Evolutionary conservation across 2,329 filamentous ascomycete genomes (phyloP).

Genomic region (Lecanicillium sp.): DNA sequence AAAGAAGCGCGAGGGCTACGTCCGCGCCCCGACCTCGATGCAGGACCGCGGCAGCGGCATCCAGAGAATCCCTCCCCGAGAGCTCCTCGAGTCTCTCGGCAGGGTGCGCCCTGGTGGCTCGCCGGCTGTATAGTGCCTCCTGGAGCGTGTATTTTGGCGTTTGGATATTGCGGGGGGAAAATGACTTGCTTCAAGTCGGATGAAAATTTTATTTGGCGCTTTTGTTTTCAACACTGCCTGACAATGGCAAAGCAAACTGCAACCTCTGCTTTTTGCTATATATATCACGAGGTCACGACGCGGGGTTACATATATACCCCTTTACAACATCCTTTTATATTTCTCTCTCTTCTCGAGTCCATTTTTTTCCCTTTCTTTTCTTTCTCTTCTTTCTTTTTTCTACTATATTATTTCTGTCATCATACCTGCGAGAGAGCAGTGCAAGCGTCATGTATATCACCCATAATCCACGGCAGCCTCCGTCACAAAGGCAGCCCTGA

Average conservation of each 20-base stretch:
- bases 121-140: slow-evolving; percentile 40
- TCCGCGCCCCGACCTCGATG: slow-evolving; percentile 65
- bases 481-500: slow-evolving; percentile 24
- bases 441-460: slow-evolving; percentile 25
- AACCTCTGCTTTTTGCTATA: neutral
- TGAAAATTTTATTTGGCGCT: neutral
- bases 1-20: slow-evolving; percentile 73
- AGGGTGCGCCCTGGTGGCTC: slow-evolving; percentile 44
- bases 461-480: slow-evolving; percentile 21
- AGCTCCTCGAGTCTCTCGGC: slow-evolving; percentile 50
- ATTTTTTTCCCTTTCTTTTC: slow-evolving; percentile 3
- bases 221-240: neutral
- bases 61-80: slow-evolving; percentile 53
- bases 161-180: slow-evolving; percentile 30
- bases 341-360: slow-evolving; percentile 6
- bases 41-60: slow-evolving; percentile 55
- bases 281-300: slow-evolving; percentile 12
- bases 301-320: neutral
- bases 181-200: slow-evolving; percentile 12
- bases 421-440: neutral
- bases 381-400: slow-evolving; percentile 14
- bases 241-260: slow-evolving; percentile 7
- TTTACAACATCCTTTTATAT: neutral
- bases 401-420: neutral
- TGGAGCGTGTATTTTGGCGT: slow-evolving; percentile 31